phyloP scores from a whole-genome alignment of 2,329 filamentous ascomycete species.

The Phialophora chinensis region DNA sequence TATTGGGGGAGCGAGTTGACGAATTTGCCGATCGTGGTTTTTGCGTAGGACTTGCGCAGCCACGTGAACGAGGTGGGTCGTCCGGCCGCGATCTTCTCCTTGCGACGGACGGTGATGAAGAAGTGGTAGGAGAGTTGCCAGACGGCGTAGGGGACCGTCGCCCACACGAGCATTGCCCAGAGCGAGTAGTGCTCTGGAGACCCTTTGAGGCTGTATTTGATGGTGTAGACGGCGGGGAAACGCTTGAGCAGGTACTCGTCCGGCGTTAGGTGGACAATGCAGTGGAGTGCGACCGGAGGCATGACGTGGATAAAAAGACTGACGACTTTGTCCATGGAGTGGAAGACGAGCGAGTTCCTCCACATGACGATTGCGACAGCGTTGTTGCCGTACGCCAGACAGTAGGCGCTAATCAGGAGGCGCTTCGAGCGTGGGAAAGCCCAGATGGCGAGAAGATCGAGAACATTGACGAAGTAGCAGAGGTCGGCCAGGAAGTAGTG shows the following conservation, averaged over 20 bases:
- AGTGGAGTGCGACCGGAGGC: conserved; percentile 93
- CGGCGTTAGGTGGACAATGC: conserved; percentile 81
- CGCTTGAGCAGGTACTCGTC: conserved; percentile 67
- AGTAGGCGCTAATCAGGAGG: conserved; percentile 89
- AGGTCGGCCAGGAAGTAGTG: conserved; percentile 97
- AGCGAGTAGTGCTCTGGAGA: conserved; percentile 81
- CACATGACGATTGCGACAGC: conserved; percentile 98
- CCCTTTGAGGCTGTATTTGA: conserved; percentile 72
- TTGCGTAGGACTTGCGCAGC: conserved; percentile 89
- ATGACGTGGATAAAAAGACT: conserved; percentile 99
- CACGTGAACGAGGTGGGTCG: conserved; percentile 97
- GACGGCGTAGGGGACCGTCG: conserved; percentile 85
- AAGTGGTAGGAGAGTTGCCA: conserved; percentile 96
- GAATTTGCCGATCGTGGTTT: conserved; percentile 83
- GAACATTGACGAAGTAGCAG: conserved; percentile 96
- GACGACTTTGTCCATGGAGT: conserved; percentile 97
- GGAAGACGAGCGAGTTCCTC: conserved; percentile 97
- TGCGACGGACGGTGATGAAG: conserved; percentile 91
- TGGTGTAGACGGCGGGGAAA: conserved; percentile 84
- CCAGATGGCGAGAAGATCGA: conserved; percentile 84
- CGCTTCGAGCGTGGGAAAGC: conserved; percentile 87
- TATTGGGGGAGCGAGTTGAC: conserved; percentile 76
- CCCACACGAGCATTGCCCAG: conserved; percentile 88
- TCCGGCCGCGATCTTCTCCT: conserved; percentile 93
- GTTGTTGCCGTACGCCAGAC: conserved; percentile 93